Evolutionary conservation across 371 early-diverging fungal species (phyloP), one percentile per base, ranked within the genome.

Genomic region (Mortierella sp.): DNA sequence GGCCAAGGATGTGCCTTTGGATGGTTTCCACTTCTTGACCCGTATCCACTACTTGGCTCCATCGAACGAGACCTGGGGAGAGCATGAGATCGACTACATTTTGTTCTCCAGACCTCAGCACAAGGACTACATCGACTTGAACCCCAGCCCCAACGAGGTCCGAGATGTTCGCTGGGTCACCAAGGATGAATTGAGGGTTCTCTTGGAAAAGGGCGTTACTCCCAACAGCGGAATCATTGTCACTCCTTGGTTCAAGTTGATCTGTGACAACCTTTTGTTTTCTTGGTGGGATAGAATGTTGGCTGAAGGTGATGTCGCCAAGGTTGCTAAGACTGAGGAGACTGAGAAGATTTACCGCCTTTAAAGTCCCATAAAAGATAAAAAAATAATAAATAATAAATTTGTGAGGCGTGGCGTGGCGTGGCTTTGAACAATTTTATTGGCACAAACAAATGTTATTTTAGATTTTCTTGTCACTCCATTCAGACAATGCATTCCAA

Each of bases 171-270:
- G 84, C 50, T 97, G 93, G 76, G 95, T 97, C 7, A 90, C 92
- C 36, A 87, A 88, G 74, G 91, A 90, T 2, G 95, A 96, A 84
- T 86, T 97, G 64, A 84, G 88, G 70, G 85, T 85, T 22, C 85
- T 96, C 64, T 93, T 97, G 77, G 87, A 65, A 16, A 84, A 87
- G 41, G 90, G 95, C 6, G 88, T 91, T 70, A 84, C 67, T 47
- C 68, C 73, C 63, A 65, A 55, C 21, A 62, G 65, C 21, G 69
- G 61, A 88, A 87, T 82, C 76, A 90, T 84, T 50, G 86, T 97
- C 76, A 98, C 99, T 13, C 99, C 99, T 58, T 98, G 99, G 99
- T 98, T 98, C 84, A 90, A 90, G 73, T 85, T 98, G 59, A 98
- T 98, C 74, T 95, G 93, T 73, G 91, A 95, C 22, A 90, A 90